These are phyloP conservation scores for Xylaria sp. DNA, from an alignment of 2,329 filamentous ascomycete species.

Conservation along the genomic window DNA sequence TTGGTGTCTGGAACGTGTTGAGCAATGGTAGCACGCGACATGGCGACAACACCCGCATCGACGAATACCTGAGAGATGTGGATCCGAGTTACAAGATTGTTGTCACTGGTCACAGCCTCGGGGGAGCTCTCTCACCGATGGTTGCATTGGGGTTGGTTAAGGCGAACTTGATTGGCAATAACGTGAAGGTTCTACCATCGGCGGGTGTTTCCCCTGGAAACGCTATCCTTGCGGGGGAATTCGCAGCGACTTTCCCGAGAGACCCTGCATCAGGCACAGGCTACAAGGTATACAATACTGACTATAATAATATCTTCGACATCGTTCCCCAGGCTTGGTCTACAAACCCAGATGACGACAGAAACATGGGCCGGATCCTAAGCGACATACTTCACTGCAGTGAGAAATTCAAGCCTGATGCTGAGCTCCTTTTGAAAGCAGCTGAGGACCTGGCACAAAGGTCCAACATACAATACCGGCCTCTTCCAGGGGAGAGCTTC, in stretches of 20 bases:
- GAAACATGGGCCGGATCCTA: no score
- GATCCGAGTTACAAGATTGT: constrained; percentile 18
- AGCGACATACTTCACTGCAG: no score
- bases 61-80: constrained; percentile 21
- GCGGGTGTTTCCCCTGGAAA: constrained; percentile 18
- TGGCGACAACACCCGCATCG: constrained; percentile 6
- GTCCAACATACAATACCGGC: no score
- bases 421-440: no score
- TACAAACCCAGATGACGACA: neutral
- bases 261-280: neutral
- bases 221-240: neutral
- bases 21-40: constrained; percentile 11
- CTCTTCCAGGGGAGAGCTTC: no score
- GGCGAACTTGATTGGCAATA: neutral
- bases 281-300: constrained; percentile 24
- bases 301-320: constrained; percentile 21
- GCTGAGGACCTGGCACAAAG: no score
- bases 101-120: constrained; percentile 19
- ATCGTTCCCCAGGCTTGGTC: constrained; percentile 27
- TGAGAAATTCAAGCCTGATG: no score
- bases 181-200: constrained; percentile 15
- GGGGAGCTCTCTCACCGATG: constrained; percentile 13
- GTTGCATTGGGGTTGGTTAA: constrained; percentile 12
- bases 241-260: constrained; percentile 7
- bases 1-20: constrained; percentile 17